Base-by-base conservation (phyloP, 1,284 basidiomycete genomes). In the Caloboletus firmus region DNA sequence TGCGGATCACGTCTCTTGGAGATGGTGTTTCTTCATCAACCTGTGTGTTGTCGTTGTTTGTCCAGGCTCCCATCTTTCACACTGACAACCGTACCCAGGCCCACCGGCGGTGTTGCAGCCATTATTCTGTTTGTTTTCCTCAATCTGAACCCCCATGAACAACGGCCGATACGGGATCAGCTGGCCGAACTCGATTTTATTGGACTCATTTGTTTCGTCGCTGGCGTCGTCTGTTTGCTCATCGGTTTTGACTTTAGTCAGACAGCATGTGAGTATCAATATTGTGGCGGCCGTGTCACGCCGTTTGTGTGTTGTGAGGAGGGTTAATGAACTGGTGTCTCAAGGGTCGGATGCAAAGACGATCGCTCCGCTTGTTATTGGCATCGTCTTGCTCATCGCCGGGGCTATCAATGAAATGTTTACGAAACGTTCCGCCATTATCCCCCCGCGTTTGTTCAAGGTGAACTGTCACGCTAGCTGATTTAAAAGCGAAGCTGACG, bases 181-280 rank as follows among this genome's bases (percentile, higher is more conserved):
- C 63, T 82, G 15, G 62, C 68, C 8, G 82, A 89, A 52, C 91
- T 95, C 59, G 93, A 95, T 70, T 90, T 91, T 59, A 37, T 86
- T 36, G 93, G 92, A 1, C 77, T 93, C 2, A 50, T 79, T 31
- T 76, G 93, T 32, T 77, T 97, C 51, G 82, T 95, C 49, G 73
- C 72, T 1, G 89, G 89, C 0, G 82, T 91, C 17, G 78, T 93
- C 6, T 84, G 87, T 50, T 67, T 97, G 17, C 79, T 97, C 17
- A 75, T 96, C 12, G 94, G 94, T 0, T 94, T 97, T 70, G 88
- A 88, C 69, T 83, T 80, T 58, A 83, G 88, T 61, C 84, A 91
- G 67, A 81, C 76, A 0, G 75, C 72, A 55, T 91, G 88, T 87
- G 59, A 63, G 82, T 68, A 20, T 56, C 10, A 2, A 7, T 10